Evolutionary conservation across 441 rosid genomes (phyloP).

Genomic region (Corymbia calophylla): DNA sequence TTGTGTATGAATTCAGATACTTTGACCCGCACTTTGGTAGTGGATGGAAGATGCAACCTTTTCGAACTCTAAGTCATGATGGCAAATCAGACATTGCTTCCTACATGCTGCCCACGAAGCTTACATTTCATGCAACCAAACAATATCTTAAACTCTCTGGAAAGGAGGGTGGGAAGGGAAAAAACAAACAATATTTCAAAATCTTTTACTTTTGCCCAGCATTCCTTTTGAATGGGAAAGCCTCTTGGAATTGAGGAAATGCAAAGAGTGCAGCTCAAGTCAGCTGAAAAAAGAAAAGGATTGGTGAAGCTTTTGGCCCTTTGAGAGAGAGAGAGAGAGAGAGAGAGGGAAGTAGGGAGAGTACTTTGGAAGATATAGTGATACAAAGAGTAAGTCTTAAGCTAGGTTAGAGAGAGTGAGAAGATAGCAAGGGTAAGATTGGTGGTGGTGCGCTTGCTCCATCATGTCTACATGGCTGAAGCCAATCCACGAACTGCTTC

Average conservation of each 20-base stretch:
- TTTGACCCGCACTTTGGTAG: not conserved
- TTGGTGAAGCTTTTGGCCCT: not conserved
- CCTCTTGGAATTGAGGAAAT: not conserved
- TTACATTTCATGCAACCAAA: not conserved
- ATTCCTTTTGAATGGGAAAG: not conserved
- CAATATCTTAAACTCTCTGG: not conserved
- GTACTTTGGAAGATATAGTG: not conserved
- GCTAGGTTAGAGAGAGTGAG: not conserved
- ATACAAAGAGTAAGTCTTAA: not conserved
- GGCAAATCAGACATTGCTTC: not conserved
- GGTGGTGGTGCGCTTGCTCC: not conserved
- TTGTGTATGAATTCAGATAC: not conserved
- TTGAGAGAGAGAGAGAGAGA: not conserved
- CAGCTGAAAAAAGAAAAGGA: not conserved
- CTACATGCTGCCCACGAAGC: not conserved
- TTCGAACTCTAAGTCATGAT: not conserved
- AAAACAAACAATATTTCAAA: not conserved
- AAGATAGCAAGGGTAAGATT: not conserved
- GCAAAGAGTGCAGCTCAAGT: not conserved
- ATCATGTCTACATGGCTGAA: not conserved
- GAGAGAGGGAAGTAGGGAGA: not conserved
- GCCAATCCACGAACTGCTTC: not conserved
- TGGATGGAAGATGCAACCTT: not conserved
- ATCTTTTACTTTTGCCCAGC: not conserved
- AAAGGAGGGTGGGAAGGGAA: not conserved